Base-by-base conservation (phyloP, 352 stramenopile species). In the Blastocystis hominis region DNA sequence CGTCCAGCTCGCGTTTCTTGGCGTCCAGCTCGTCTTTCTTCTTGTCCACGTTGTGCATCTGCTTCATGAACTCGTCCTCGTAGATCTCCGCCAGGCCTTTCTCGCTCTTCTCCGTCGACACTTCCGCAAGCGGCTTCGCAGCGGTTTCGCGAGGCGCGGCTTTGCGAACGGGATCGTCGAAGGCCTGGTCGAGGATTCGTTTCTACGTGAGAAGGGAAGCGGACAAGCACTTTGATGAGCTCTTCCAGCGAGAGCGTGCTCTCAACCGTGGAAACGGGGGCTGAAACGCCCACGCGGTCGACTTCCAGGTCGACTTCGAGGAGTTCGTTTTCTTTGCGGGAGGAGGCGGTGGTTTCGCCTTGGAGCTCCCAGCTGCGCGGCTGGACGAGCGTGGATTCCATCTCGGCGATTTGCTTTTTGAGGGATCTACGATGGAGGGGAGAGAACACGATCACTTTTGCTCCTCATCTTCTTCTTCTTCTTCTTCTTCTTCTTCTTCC, bases 51-150 rank as follows among this genome's bases (percentile, higher is more conserved):
- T 94, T 92, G 62, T 94, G 93, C 4, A 92, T 91, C 0, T 92
- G 93, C 91, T 95, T 93, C 91, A 95, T 93, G 90, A 95, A 97
- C 86, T 96, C 93, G 88, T 94, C 94, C 89, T 94, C 94, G 89
- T 97, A 97, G 69, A 96, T 93, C 76, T 96, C 94, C 0, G 92
- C 94, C 15, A 97, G 90, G 64, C 94, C 93, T 68, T 95, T 91
- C 90, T 94, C 95, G 46, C 91, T 93, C 89, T 96, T 96, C 90
- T 96, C 93, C 92, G 94, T 95, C 1, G 92, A 95, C 76, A 96
- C 91, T 6, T 96, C 93, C 56, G 91, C 90, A 44, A 95, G 88
- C 77, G 94, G 93, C 9, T 93, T 92, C 89, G 94, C 90, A 13
- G 78, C 62, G 93, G 86, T 91, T 86, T 84, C 72, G 30, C 72